Evolutionary conservation across 208 protist genomes (phyloP), one percentile per base, ranked within the genome.

Genomic region (Wallacemonas sp.): DNA sequence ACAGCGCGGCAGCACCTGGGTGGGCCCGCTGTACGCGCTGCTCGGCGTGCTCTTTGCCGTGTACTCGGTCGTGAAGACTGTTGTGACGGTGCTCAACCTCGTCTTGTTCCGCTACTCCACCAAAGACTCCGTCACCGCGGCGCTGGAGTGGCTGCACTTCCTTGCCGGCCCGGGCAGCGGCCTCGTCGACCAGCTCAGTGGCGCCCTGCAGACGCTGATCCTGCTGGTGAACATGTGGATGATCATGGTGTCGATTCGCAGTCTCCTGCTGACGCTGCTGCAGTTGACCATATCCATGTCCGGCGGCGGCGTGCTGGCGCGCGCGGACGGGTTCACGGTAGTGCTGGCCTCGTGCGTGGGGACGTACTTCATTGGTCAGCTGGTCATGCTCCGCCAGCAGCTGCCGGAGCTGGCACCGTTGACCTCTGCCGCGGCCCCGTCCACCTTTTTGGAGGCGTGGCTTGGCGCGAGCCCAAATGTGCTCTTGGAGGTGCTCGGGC

Each of bases 181-280:
- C 16, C 62, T 69, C n/a, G 64, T 74, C 10, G 69, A 76, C 52
- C 50, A 64, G 20, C 71, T 71, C 44, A 61, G 78, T 8, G 65
- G 69, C 31, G 62, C 82, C 14, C 71, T 84, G 3, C 39, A 77
- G 22, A 68, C 76, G 3, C 75, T 85, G 33, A 79, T 76, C n/a
- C 67, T 89, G 31, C 42, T 84, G 20, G 70, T 95, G n/a, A 93
- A 91, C 39, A 75, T 62, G 41, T 90, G 74, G 77, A 86, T 91
- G 78, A 74, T 95, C 36, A 20, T 80, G 31, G 77, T 42, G 46
- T 84, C 84, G 0, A 79, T 95, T 29, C 90, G 90, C n/a, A 86
- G 90, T 12, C 80, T 86, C n/a, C 72, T 95, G 31, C 67, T 93
- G 20, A 77, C 75, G 11, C 69, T 95, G n/a, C 93, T 93, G 57